Evolutionary conservation across 768 basidiomycete genomes (phyloP).

Genomic region (Amanita inopinata): DNA sequence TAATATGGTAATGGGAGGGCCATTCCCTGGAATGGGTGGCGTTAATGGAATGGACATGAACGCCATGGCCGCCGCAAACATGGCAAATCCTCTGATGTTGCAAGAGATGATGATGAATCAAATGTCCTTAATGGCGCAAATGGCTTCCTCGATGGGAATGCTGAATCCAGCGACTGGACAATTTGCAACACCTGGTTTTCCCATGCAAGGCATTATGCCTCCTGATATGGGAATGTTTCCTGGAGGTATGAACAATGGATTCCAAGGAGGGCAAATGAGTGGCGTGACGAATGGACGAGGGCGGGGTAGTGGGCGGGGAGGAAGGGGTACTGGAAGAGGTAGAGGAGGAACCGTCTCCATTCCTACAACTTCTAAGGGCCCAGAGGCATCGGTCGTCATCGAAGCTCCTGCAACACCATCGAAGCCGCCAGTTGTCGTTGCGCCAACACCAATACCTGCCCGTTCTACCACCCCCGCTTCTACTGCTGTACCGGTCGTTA

Average conservation of each 20-base stretch:
- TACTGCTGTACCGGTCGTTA: constrained; percentile 15
- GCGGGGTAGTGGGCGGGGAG: constrained; percentile 31
- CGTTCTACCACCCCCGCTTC: constrained; percentile 16
- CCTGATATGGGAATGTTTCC: constrained; percentile 45
- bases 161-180: constrained; percentile 51
- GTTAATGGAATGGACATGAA: constrained; percentile 51
- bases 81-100: constrained; percentile 60
- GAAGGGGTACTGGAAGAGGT: constrained; percentile 38
- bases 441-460: constrained; percentile 18
- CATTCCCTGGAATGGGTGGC: constrained; percentile 33
- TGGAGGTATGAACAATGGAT: constrained; percentile 19
- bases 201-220: constrained; percentile 45
- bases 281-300: constrained; percentile 28
- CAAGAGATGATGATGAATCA: constrained; percentile 91
- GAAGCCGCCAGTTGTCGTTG: constrained; percentile 15
- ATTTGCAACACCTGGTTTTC: constrained; percentile 46
- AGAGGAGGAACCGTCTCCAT: constrained; percentile 33
- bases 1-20: constrained; percentile 45
- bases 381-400: constrained; percentile 4
- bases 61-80: constrained; percentile 38
- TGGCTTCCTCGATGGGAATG: constrained; percentile 79
- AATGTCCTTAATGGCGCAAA: constrained; percentile 90
- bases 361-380: constrained; percentile 11
- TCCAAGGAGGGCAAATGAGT: constrained; percentile 20
- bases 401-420: constrained; percentile 1